Percentiles rank a stretch among this genome's conserved stretches.
Conservation (phyloP, 2,329 filamentous ascomycete species). For the Trichoderma brevicompactum region DNA sequence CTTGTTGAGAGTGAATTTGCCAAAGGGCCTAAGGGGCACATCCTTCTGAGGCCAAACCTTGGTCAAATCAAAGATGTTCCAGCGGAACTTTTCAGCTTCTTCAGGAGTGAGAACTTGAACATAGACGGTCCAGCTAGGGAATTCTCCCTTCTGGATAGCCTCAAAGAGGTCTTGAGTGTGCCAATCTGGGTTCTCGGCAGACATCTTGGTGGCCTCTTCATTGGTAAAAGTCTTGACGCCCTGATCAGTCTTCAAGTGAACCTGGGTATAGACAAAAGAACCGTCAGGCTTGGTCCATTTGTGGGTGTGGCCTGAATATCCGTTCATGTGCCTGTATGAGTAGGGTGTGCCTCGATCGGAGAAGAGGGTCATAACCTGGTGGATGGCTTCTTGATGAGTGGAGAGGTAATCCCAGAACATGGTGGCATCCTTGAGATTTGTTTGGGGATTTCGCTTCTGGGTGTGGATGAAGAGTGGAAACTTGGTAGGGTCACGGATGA, state of each 20-base stretch:
- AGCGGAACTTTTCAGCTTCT: constrained; percentile 63
- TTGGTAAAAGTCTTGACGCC: constrained; percentile 64
- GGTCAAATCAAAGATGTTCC: constrained; percentile 71
- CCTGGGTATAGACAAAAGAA: constrained; percentile 67
- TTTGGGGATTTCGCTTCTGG: constrained; percentile 75
- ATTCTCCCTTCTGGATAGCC: constrained; percentile 63
- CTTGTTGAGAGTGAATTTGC: constrained; percentile 66
- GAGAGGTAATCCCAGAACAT: constrained; percentile 57
- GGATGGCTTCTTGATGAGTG: constrained; percentile 64
- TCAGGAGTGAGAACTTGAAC: constrained; percentile 66
- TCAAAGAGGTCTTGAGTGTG: constrained; percentile 67
- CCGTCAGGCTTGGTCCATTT: constrained; percentile 70
- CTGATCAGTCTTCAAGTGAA: constrained; percentile 67
- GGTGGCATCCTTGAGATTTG: constrained; percentile 70
- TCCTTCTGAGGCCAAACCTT: constrained; percentile 70
- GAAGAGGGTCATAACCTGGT: constrained; percentile 69
- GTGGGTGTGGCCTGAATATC: constrained; percentile 69
- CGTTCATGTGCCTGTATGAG: constrained; percentile 69
- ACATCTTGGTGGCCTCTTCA: constrained; percentile 58
- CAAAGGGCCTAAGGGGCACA: constrained; percentile 64
- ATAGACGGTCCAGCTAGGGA: constrained; percentile 66
- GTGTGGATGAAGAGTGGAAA: constrained; percentile 78
- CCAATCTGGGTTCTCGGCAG: constrained; percentile 64
- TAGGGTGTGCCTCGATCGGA: constrained; percentile 69
- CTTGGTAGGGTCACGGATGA: constrained; percentile 73